phyloP scores from a whole-genome alignment of 1,139 yeast genomes.

The Hansenula sp. region DNA sequence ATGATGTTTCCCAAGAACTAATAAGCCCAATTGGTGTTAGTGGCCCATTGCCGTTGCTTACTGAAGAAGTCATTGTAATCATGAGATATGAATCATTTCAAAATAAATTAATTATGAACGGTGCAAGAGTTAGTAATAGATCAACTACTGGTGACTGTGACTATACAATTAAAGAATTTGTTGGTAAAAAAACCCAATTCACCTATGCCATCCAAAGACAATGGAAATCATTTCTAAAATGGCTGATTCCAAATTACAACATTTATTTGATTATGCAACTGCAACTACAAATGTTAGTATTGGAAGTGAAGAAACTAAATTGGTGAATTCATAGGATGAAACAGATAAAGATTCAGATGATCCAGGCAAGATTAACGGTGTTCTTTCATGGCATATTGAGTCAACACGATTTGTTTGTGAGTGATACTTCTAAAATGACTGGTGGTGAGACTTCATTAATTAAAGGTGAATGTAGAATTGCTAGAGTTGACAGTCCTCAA shows the following conservation, averaged over 20 bases:
- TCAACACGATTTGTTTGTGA: too few relatives aligned
- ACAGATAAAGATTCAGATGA: neutral
- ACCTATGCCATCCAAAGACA: conserved; percentile 46
- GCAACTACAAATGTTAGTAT: conserved; percentile 37
- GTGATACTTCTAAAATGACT: too few relatives aligned
- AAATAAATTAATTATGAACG: conserved; percentile 38
- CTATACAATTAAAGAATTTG: conserved; percentile 38
- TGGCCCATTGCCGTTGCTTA: conserved; percentile 51
- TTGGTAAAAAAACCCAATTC: conserved; percentile 37
- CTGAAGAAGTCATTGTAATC: conserved; percentile 46
- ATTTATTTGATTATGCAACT: conserved; percentile 48
- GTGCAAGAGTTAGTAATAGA: conserved; percentile 35
- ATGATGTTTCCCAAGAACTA: too few relatives aligned
- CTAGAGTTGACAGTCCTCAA: too few relatives aligned
- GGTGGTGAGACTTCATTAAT: too few relatives aligned
- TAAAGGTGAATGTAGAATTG: too few relatives aligned
- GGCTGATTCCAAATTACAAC: conserved; percentile 51
- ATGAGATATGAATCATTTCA: conserved; percentile 45
- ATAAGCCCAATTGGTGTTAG: conserved; percentile 46
- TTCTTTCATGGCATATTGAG: conserved; percentile 62
- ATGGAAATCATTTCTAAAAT: conserved; percentile 40
- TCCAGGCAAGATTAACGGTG: too few relatives aligned
- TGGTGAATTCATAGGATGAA: neutral
- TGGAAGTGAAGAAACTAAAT: too few relatives aligned
- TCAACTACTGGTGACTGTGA: conserved; percentile 34